phyloP scores from a whole-genome alignment of 108 stramenopile species.

The Aurantiochytrium sp. region DNA sequence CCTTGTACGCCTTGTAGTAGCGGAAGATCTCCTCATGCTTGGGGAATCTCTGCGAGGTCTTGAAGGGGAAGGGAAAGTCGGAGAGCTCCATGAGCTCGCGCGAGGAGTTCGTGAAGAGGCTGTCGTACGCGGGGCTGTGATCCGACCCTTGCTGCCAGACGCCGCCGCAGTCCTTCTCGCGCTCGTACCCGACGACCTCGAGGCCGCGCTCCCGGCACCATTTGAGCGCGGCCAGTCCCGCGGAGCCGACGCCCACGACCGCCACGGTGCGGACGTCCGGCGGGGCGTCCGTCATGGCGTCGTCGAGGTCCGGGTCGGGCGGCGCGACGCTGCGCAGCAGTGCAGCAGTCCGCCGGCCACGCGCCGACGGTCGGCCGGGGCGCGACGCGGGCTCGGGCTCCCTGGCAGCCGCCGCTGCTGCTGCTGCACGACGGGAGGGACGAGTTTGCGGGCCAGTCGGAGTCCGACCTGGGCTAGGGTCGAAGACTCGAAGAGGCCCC shows the following conservation, averaged over 20 bases:
- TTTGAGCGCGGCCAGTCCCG: background rate
- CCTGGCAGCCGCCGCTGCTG: no score
- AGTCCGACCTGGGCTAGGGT: no score
- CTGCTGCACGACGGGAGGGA: no score
- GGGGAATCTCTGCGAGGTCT: background rate
- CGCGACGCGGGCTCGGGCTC: no score
- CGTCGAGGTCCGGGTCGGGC: no score
- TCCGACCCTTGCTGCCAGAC: background rate
- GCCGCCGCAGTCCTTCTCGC: background rate
- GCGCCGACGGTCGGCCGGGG: no score
- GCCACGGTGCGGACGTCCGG: background rate
- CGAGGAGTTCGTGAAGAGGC: background rate
- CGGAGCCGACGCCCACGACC: background rate
- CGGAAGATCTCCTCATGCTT: background rate
- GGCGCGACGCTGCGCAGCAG: no score
- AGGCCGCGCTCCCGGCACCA: background rate
- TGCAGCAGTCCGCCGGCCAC: no score
- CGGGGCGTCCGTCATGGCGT: background rate
- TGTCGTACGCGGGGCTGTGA: background rate
- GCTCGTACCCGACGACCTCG: background rate
- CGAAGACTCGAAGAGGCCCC: no score
- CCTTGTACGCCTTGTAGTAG: background rate
- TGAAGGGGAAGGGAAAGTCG: background rate
- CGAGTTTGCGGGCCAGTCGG: no score
- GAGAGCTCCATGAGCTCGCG: background rate